phyloP scores from a whole-genome alignment of 1,284 basidiomycete genomes.

The Trichosporon faecale region DNA sequence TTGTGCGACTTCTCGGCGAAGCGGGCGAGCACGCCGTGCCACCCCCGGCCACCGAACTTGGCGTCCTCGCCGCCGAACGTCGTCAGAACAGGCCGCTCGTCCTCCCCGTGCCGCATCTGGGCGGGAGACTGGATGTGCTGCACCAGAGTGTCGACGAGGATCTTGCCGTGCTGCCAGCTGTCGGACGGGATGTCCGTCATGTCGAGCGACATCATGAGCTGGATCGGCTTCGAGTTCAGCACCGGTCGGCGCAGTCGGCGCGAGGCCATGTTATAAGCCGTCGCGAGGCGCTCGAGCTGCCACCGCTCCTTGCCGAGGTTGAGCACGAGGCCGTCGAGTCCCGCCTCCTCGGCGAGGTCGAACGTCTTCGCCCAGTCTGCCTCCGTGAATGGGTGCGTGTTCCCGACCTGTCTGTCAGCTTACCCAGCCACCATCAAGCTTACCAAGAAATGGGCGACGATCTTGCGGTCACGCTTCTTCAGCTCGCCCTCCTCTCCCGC shows the following conservation, averaged over 20 bases:
- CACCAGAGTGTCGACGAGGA: constrained; percentile 28
- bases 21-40: constrained; percentile 37
- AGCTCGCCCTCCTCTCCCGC: neutral
- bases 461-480: constrained; percentile 18
- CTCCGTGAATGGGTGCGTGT: constrained; percentile 48
- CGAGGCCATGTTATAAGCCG: constrained; percentile 34
- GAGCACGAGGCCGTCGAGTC: constrained; percentile 50
- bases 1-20: constrained; percentile 29
- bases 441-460: constrained; percentile 53
- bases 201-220: constrained; percentile 49
- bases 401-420: constrained; percentile 42
- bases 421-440: constrained; percentile 2
- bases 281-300: constrained; percentile 46
- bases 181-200: constrained; percentile 46
- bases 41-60: constrained; percentile 38
- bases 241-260: neutral
- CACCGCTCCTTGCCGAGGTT: constrained; percentile 52
- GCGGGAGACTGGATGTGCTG: constrained; percentile 21
- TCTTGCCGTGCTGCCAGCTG: constrained; percentile 25
- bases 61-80: constrained; percentile 46
- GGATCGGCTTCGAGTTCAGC: constrained; percentile 17
- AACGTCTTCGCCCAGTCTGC: constrained; percentile 47
- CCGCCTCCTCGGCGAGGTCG: constrained; percentile 40
- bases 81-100: constrained; percentile 34
- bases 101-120: constrained; percentile 25